These are phyloP conservation scores for Solanum habrochaites DNA, from an alignment of 257 asterid genomes.

Conservation along the genomic window DNA sequence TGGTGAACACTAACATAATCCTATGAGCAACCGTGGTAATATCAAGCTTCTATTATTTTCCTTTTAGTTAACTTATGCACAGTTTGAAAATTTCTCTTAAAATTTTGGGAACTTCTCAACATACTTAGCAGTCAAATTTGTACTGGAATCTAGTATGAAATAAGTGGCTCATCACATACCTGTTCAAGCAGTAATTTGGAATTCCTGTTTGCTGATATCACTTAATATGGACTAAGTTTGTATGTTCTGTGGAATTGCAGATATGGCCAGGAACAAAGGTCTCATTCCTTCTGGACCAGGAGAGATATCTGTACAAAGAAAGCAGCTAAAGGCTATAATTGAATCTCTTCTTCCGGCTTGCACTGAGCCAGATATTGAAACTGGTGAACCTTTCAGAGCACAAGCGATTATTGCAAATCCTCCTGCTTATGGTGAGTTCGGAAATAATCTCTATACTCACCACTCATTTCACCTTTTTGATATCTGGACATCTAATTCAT, in stretches of 20 bases:
- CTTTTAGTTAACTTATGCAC: neutral
- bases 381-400: conserved; percentile 80
- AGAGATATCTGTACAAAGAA: conserved; percentile 71
- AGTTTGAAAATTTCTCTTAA: neutral
- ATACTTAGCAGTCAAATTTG: neutral
- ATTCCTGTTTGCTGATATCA: neutral
- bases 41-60: neutral
- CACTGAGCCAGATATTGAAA: conserved; percentile 74
- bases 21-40: neutral
- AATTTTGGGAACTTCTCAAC: neutral
- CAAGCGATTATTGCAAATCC: conserved; percentile 99
- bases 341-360: conserved; percentile 98
- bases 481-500: neutral
- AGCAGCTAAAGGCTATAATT: conserved; percentile 81
- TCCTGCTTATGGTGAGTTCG: conserved; percentile 90
- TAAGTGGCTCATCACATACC: neutral
- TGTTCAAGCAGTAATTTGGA: neutral
- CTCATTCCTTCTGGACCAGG: conserved; percentile 86
- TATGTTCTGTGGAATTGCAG: conserved; percentile 22
- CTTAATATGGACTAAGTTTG: neutral
- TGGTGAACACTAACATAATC: neutral
- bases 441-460: neutral
- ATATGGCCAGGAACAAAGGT: conserved; percentile 98
- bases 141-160: neutral
- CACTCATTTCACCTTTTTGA: neutral